Evolutionary conservation across 2,329 filamentous ascomycete species (phyloP), one percentile per base, ranked within the genome.

Genomic region (Gnomoniopsis sp.): DNA sequence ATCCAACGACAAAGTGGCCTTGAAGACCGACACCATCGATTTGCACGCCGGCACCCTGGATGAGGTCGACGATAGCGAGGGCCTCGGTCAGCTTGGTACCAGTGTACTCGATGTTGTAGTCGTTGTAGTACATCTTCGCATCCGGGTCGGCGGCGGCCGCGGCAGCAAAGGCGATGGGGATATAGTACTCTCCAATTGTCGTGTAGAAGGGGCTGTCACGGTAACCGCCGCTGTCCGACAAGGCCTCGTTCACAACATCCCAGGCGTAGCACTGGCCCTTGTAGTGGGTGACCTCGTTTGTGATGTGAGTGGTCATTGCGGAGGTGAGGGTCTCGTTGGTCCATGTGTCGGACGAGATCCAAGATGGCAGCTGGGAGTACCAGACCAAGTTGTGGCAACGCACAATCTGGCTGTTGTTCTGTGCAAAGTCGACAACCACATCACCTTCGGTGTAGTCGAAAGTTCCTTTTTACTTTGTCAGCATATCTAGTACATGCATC

Each of bases 201-300:
- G 76, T 69, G 69, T 79, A 79, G 71, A 85, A 88, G 61, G 86
- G 76, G 57, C 71, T 76, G 58, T 74, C 65, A 57, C 83, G 75
- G 71, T 75, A 82, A 63, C 82, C 78, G 8, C 54, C 44, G 23
- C 54, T 59, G 21, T 87, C 85, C 58, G 80, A 77, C 44, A 86
- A 75, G 4, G 79, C 81, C 73, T 88, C 85, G 68, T 88, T 88
- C 23, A 87, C 78, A 0, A 88, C 85, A 57, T 88, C 85, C 85
- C 85, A 88, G 33, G 79, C 77, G 68, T 83, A 83, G 70, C 85
- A 86, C 64, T 82, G 75, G 57, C 82, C 80, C 69, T 80, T 79
- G 74, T 81, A 87, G 70, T 87, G 78, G 15, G 72, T 74, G 7
- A 82, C 80, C 52, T 81, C 83, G 62, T 81, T 77, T 60, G 79